Conservation (phyloP, 2,329 filamentous ascomycete species). For the Elsinoe necatrix region DNA sequence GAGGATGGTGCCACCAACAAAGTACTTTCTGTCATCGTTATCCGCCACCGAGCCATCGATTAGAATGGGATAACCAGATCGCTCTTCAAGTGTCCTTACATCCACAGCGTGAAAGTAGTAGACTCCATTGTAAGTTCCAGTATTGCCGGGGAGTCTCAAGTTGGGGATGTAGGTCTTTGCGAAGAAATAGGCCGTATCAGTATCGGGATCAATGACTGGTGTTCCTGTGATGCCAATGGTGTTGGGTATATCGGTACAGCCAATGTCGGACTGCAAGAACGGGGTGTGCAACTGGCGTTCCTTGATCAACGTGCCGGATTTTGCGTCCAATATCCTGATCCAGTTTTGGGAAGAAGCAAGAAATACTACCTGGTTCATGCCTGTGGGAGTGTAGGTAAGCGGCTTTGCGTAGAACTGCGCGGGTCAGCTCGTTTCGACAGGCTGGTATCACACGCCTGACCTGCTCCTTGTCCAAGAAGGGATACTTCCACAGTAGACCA, state of each 20-base stretch:
- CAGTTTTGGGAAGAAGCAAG: conserved; percentile 34
- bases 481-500: conserved; percentile 32
- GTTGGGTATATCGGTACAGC: conserved; percentile 44
- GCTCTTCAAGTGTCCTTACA: conserved; percentile 33
- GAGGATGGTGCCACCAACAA: conserved; percentile 45
- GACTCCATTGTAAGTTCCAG: conserved; percentile 31
- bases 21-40: conserved; percentile 43
- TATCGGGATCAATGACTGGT: conserved; percentile 21
- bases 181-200: conserved; percentile 27
- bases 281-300: conserved; percentile 37
- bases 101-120: conserved; percentile 37
- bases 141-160: conserved; percentile 23
- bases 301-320: conserved; percentile 34
- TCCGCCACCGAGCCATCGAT: conserved; percentile 41
- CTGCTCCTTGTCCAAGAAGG: conserved; percentile 30
- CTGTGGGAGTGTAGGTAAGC: conserved; percentile 34
- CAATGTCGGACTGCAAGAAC: conserved; percentile 43
- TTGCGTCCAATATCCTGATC: conserved; percentile 35
- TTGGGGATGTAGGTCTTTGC: conserved; percentile 26
- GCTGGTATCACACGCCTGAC: conserved; percentile 10
- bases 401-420: conserved; percentile 41
- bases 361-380: conserved; percentile 30
- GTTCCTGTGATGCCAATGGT: conserved; percentile 37
- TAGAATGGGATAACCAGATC: conserved; percentile 39
- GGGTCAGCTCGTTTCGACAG: not conserved